Percentiles rank a stretch among this genome's conserved stretches.
Conservation (phyloP, 2,329 filamentous ascomycete species). For the Zalaria obscura region DNA sequence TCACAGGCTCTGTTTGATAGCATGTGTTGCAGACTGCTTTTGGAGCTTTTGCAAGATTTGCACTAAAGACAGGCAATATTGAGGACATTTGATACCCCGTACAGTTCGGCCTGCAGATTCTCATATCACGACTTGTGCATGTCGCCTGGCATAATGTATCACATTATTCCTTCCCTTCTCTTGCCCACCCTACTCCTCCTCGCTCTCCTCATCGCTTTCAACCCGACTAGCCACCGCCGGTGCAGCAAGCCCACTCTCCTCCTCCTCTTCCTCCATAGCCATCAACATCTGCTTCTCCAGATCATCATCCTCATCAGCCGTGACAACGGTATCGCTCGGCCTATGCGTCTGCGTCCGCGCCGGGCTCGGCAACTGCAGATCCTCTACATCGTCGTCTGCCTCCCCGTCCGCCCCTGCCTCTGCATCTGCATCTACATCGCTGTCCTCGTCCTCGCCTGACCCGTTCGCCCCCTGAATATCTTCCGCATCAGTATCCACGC, state of each 20-base stretch:
- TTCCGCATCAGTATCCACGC: slow-evolving; percentile 7
- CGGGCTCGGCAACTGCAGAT: slow-evolving; percentile 14
- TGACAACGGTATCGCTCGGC: slow-evolving; percentile 8
- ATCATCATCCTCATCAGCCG: slow-evolving; percentile 25
- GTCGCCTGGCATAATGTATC: no score
- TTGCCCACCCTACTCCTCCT: no score
- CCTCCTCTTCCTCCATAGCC: slow-evolving; percentile 21
- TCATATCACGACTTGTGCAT: no score
- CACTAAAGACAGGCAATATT: no score
- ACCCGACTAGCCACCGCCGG: no score
- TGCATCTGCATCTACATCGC: slow-evolving; percentile 19
- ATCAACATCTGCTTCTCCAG: slow-evolving; percentile 28
- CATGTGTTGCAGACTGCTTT: no score
- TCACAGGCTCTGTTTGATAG: no score
- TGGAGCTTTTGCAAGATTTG: no score
- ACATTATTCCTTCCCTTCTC: no score
- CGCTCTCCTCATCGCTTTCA: no score
- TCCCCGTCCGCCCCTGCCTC: slow-evolving; percentile 14
- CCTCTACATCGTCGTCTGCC: slow-evolving; percentile 19
- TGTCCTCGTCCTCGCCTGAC: slow-evolving; percentile 20
- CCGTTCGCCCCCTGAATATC: slow-evolving; percentile 7
- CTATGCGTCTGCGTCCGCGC: slow-evolving; percentile 13
- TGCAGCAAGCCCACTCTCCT: slow-evolving; percentile 20
- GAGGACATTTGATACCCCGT: no score
- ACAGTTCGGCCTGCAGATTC: no score